Conservation (phyloP, 2,329 filamentous ascomycete species). For the Ascosphaera aggregata region DNA sequence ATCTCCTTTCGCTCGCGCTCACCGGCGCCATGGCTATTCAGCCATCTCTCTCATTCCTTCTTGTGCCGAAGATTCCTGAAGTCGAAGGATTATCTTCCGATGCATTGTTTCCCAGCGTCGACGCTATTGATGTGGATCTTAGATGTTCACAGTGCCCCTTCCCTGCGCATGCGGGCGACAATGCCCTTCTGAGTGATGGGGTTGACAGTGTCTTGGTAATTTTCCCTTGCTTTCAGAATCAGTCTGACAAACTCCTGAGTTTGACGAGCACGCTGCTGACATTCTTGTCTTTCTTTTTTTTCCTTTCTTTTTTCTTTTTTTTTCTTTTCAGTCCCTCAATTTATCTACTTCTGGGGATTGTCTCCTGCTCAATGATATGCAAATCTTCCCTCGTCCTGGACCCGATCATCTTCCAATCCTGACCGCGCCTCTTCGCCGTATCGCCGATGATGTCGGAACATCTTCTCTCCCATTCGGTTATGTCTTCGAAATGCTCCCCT, state of each 20-base stretch:
- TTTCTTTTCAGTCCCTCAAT: conserved; percentile 12
- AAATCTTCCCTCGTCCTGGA: conserved; percentile 16
- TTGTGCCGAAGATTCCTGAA: conserved; percentile 11
- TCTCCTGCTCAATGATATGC: conserved; percentile 16
- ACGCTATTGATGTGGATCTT: conserved; percentile 12
- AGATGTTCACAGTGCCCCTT: conserved; percentile 18
- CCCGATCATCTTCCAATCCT: conserved; percentile 10
- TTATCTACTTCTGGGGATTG: conserved; percentile 14
- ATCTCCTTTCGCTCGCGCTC: conserved; percentile 14
- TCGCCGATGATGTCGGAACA: conserved; percentile 15
- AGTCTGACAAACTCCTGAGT: conserved; percentile 2
- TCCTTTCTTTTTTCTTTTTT: not conserved
- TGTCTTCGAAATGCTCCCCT: conserved; percentile 18
- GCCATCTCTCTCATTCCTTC: conserved; percentile 14
- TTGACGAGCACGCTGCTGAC: not conserved
- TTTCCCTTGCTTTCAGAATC: conserved; percentile 2
- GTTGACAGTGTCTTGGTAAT: conserved; percentile 16
- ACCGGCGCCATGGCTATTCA: conserved; percentile 12
- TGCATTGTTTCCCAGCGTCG: conserved; percentile 8
- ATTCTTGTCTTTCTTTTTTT: not conserved
- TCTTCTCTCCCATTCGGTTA: conserved; percentile 19
- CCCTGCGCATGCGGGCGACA: conserved; percentile 10
- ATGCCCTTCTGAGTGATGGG: conserved; percentile 13
- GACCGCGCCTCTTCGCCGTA: conserved; percentile 13
- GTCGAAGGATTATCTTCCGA: not conserved